Conservation (phyloP, 2,329 filamentous ascomycete genomes). For the Lecanicillium sp. region DNA sequence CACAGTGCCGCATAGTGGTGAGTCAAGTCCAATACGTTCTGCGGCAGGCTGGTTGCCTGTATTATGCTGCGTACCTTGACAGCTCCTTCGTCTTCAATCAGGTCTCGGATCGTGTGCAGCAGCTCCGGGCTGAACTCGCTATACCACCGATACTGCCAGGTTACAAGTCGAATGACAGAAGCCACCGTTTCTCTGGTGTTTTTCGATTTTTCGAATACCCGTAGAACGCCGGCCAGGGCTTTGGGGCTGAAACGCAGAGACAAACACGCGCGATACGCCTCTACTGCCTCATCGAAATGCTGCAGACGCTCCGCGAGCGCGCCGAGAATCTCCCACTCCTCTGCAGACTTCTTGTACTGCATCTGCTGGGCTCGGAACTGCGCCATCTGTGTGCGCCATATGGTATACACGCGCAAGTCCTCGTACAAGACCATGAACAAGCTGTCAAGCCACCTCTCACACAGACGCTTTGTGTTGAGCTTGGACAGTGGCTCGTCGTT, state of each 20-base stretch:
- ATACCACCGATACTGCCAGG: slow-evolving; percentile 99
- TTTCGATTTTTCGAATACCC: slow-evolving; percentile 67
- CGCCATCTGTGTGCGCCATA: slow-evolving; percentile 97
- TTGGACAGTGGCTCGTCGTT: slow-evolving; percentile 73
- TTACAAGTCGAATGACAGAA: slow-evolving; percentile 83
- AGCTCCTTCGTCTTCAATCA: slow-evolving; percentile 96
- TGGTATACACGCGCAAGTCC: slow-evolving; percentile 95
- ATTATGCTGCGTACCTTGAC: slow-evolving; percentile 97
- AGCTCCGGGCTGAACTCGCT: slow-evolving; percentile 96
- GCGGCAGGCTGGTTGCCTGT: slow-evolving; percentile 88
- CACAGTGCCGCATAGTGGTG: slow-evolving; percentile 95
- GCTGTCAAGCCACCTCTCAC: slow-evolving; percentile 96
- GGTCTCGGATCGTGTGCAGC: slow-evolving; percentile 75
- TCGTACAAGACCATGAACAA: slow-evolving; percentile 99
- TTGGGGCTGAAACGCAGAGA: slow-evolving; percentile 87
- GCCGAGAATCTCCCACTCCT: slow-evolving; percentile 97
- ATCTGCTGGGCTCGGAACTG: slow-evolving; percentile 90
- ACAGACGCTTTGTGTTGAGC: slow-evolving; percentile 94
- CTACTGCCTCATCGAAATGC: slow-evolving; percentile 82
- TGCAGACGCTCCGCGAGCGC: slow-evolving; percentile 88
- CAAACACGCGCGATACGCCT: slow-evolving; percentile 86
- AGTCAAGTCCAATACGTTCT: slow-evolving; percentile 87
- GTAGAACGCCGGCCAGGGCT: slow-evolving; percentile 77
- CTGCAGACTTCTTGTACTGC: slow-evolving; percentile 92
- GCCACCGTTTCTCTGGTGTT: slow-evolving; percentile 76